Evolutionary conservation across 1,284 basidiomycete genomes (phyloP).

Genomic region (Termitomyces sp.): DNA sequence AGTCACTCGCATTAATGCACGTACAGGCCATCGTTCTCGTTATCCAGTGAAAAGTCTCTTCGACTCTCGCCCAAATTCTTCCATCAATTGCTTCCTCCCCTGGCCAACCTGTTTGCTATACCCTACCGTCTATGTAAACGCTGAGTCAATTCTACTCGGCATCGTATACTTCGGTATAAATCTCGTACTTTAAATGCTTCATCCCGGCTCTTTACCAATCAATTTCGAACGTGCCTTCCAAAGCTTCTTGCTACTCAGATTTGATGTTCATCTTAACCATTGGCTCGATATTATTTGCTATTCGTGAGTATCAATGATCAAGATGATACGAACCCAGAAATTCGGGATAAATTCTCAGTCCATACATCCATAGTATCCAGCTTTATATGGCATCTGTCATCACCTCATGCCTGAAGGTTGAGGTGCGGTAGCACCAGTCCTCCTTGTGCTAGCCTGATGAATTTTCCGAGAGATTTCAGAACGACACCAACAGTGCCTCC

Average conservation of each 20-base stretch:
- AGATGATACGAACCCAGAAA: background rate
- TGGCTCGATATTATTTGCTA: background rate
- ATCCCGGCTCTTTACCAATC: background rate
- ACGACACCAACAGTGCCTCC: too few species aligned
- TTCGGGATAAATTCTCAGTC: background rate
- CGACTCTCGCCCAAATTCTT: background rate
- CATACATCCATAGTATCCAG: background rate
- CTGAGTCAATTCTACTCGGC: too few species aligned
- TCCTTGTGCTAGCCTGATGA: too few species aligned
- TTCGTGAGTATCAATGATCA: background rate
- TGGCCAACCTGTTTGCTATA: background rate
- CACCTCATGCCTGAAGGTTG: too few species aligned
- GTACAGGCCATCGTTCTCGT: background rate
- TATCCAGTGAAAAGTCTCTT: background rate
- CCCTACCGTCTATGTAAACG: too few species aligned
- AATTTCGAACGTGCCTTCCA: background rate
- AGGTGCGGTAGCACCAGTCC: too few species aligned
- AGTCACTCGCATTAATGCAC: background rate
- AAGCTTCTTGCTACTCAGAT: background rate
- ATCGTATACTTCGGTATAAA: background rate
- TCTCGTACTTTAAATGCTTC: background rate
- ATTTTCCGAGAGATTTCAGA: too few species aligned
- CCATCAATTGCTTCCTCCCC: background rate
- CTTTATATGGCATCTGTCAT: too few species aligned
- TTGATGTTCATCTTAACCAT: background rate